Base-by-base conservation (phyloP, 495 filamentous ascomycete species). In the Podospora pseudocomata region DNA sequence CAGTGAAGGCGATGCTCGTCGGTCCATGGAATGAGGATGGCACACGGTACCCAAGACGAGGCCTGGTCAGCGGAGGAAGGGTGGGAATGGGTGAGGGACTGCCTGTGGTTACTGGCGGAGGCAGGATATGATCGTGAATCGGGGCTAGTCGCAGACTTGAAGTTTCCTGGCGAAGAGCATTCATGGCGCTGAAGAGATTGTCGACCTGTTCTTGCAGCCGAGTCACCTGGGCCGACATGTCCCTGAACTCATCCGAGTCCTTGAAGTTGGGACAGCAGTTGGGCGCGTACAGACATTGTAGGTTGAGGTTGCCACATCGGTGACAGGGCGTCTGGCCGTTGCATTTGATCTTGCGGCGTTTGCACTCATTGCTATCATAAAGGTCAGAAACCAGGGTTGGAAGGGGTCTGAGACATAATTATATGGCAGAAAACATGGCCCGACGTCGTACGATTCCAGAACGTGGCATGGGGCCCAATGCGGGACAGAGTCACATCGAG, bases 281-380 rank as follows among this genome's bases (percentile, higher is more conserved):
- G 4, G 93, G 92, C 30, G 93, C 89, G 85, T 97, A 97, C 69
- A 94, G 84, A 74, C 93, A 96, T 70, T 89, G 87, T 59, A 95
- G 85, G 59, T 83, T 86, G 70, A 94, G 87, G 68, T 94, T 90
- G 60, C 93, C 93, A 77, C 93, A 97, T 64, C 93, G 86, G 70
- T 90, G 87, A 71, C 93, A 97, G 0, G 93, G 93, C 0, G 82
- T 87, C 73, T 95, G 85, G 56, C 93, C 93, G 77, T 95, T 94
- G 79, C 93, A 97, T 75, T 95, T 95, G 78, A 97, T 96, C 79
- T 97, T 96, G 62, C 92, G 88, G 27, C 92, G 84, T 73, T 95
- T 96, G 80, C 92, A 96, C 75, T 94, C 91, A 71, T 93, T 94
- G 74, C 90, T 92, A 64, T 23, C 23, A 23, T 30, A 60, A 32